These are phyloP conservation scores for Rhodofomes roseus DNA, from an alignment of 1,284 basidiomycete species.

Conservation along the genomic window DNA sequence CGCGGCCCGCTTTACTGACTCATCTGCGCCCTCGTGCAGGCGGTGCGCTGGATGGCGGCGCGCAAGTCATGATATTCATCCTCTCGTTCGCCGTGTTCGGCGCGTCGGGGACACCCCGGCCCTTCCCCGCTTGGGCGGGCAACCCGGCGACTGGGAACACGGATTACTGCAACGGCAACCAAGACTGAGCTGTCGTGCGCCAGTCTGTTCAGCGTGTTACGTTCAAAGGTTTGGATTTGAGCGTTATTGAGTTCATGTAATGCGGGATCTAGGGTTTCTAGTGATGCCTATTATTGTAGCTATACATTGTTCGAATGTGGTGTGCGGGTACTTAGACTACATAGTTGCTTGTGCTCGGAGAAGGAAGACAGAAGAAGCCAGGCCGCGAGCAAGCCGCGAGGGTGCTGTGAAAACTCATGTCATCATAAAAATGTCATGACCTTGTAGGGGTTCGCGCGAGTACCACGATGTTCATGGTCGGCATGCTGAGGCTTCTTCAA, in stretches of 20 bases:
- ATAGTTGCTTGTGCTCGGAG: neutral
- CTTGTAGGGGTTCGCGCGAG: no score
- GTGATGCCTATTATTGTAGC: neutral
- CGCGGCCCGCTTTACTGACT: neutral
- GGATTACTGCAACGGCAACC: constrained; percentile 57
- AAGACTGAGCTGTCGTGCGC: neutral
- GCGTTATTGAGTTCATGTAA: neutral
- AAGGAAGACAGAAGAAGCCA: no score
- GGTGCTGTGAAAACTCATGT: no score
- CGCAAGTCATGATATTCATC: constrained; percentile 65
- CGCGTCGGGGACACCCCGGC: constrained; percentile 46
- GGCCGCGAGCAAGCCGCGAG: no score
- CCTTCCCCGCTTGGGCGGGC: constrained; percentile 57
- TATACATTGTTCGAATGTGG: neutral
- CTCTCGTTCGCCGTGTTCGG: constrained; percentile 69
- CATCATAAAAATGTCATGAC: no score
- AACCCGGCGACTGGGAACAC: constrained; percentile 50
- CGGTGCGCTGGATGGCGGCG: constrained; percentile 65
- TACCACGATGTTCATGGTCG: no score
- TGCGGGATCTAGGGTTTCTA: neutral
- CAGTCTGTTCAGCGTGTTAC: no score
- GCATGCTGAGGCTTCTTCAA: no score
- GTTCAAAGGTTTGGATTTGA: neutral
- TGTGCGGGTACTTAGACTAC: neutral
- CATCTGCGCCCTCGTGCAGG: neutral